A percentile compares a stretch with the other conserved stretches of the same genome.
phyloP scores from a whole-genome alignment of 768 basidiomycete species.

The Rhodotorula sphaerocarpa region DNA sequence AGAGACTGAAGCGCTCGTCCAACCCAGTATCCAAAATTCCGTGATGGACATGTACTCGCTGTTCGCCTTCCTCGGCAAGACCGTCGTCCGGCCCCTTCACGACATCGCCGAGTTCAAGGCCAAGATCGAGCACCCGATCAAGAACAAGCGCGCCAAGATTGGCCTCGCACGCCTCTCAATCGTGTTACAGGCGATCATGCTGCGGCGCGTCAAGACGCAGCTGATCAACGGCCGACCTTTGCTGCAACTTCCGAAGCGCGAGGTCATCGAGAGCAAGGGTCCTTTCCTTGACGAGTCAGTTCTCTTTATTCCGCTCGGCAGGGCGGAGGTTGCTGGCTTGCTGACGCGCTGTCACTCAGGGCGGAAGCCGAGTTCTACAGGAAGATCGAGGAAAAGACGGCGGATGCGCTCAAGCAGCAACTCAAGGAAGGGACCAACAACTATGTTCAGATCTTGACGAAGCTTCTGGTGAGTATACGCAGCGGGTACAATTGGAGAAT shows the following conservation, averaged over 20 bases:
- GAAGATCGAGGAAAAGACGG: slow-evolving; percentile 52
- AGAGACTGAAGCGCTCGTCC: not conserved
- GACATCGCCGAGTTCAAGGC: slow-evolving; percentile 70
- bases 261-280: slow-evolving; percentile 64
- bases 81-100: slow-evolving; percentile 60
- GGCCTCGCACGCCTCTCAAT: slow-evolving; percentile 47
- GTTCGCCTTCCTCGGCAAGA: slow-evolving; percentile 68
- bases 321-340: no score
- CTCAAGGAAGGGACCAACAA: slow-evolving; percentile 50
- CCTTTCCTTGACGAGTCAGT: slow-evolving; percentile 54
- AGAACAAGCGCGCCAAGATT: slow-evolving; percentile 52
- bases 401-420: slow-evolving; percentile 56
- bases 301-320: not conserved
- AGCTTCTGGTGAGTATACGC: slow-evolving; percentile 36
- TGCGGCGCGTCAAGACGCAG: slow-evolving; percentile 72
- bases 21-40: slow-evolving; percentile 61
- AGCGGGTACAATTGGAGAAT: no score
- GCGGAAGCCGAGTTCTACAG: slow-evolving; percentile 74
- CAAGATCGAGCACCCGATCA: slow-evolving; percentile 71
- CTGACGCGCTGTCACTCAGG: not conserved
- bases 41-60: slow-evolving; percentile 84
- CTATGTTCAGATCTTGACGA: slow-evolving; percentile 44
- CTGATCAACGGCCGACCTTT: slow-evolving; percentile 63
- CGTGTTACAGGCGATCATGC: slow-evolving; percentile 77
- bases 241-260: slow-evolving; percentile 68